phyloP scores from a whole-genome alignment of 163 green algal genomes.

The Botryococcus braunii region DNA sequence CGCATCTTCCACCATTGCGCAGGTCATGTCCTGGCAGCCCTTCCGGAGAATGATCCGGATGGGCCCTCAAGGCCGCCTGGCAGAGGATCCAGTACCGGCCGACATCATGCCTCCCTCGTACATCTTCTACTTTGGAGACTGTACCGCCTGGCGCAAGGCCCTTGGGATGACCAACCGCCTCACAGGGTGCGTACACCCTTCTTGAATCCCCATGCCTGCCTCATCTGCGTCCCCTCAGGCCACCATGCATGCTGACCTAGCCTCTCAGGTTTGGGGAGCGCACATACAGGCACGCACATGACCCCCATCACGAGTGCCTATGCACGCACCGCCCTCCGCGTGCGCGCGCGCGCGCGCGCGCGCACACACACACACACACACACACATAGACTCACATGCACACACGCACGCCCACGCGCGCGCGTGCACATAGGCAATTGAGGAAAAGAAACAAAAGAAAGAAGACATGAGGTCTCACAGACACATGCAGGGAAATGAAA shows the following conservation, averaged over 20 bases:
- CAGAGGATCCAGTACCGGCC: conserved; percentile 7
- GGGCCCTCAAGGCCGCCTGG: background rate
- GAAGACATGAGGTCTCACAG: no score
- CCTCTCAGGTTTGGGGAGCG: background rate
- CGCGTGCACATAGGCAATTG: no score
- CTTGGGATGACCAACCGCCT: conserved; percentile 40
- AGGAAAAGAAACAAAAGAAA: no score
- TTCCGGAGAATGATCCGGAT: conserved; percentile 32
- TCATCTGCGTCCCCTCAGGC: background rate
- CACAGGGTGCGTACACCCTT: conserved; percentile 21
- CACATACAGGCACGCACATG: background rate
- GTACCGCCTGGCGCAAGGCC: conserved; percentile 5
- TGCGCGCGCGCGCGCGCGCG: no score
- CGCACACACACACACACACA: no score
- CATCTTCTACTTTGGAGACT: conserved; percentile 35
- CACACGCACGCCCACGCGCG: no score
- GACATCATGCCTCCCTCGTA: background rate
- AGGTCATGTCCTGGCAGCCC: conserved; percentile 38
- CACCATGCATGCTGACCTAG: background rate
- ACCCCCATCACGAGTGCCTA: no score
- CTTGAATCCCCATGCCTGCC: background rate
- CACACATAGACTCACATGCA: no score
- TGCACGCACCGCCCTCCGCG: no score
- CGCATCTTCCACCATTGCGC: no score
- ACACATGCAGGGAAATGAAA: background rate